Percentiles rank a stretch among this genome's conserved stretches.
These are phyloP conservation scores for Pseudoneurospora amorphoporcata DNA, from an alignment of 495 filamentous ascomycete species.

Conservation along the genomic window DNA sequence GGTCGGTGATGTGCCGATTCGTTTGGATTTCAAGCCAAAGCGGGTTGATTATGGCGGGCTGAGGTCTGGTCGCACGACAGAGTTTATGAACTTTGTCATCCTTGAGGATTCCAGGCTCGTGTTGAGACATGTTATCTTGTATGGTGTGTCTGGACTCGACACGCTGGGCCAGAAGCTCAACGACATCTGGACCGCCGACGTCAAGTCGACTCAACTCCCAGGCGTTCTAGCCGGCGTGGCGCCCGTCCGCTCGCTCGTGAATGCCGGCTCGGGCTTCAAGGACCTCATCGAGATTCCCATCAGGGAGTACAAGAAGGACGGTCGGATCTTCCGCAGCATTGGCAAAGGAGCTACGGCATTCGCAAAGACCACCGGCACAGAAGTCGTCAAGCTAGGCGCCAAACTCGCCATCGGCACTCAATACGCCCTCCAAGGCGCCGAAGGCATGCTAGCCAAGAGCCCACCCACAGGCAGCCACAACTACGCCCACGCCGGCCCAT, in stretches of 20 bases:
- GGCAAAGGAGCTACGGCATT: conserved; percentile 83
- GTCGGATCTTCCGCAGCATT: conserved; percentile 81
- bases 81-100: conserved; percentile 98
- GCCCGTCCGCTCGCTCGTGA: conserved; percentile 78
- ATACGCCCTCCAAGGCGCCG: conserved; percentile 76
- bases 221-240: conserved; percentile 84
- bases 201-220: conserved; percentile 82
- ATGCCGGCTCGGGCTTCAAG: conserved; percentile 75
- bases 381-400: conserved; percentile 84
- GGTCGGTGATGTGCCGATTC: conserved; percentile 70
- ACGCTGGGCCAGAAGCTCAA: conserved; percentile 79
- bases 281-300: conserved; percentile 84
- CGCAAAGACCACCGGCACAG: conserved; percentile 82
- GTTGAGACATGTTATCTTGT: conserved; percentile 79
- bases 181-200: conserved; percentile 94
- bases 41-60: conserved; percentile 89
- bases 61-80: conserved; percentile 93
- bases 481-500: not conserved
- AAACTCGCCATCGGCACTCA: conserved; percentile 95
- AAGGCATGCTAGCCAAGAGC: conserved; percentile 56
- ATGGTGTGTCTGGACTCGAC: conserved; percentile 84
- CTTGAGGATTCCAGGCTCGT: conserved; percentile 83
- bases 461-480: conserved; percentile 20
- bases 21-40: conserved; percentile 96
- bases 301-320: conserved; percentile 87